These are phyloP conservation scores for Umbelopsis isabellina DNA, from an alignment of 192 early-diverging fungal genomes.

Conservation along the genomic window DNA sequence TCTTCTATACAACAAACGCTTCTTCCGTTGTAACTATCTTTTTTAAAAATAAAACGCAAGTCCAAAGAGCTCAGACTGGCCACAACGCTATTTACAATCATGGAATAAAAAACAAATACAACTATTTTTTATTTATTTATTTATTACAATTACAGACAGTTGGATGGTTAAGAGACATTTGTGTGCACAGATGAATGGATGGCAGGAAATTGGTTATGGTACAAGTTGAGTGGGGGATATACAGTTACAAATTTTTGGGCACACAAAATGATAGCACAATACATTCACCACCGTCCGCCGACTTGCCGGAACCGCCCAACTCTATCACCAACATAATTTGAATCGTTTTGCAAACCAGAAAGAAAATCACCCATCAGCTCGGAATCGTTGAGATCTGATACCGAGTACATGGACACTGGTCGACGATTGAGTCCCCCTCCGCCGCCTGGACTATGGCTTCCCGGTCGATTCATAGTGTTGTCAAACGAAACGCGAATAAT, in stretches of 20 bases:
- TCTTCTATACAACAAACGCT: not conserved
- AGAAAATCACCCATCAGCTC: constrained; percentile 44
- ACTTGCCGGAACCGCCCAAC: constrained; percentile 21
- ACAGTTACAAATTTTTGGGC: not conserved
- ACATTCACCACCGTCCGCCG: constrained; percentile 1
- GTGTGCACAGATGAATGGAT: not conserved
- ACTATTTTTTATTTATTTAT: no score
- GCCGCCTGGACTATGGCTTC: not conserved
- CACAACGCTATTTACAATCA: no score
- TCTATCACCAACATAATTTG: constrained; percentile 37
- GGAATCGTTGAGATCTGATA: not conserved
- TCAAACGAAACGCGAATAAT: constrained; percentile 13
- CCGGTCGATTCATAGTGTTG: not conserved
- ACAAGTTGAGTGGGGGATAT: not conserved
- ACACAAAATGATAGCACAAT: not conserved
- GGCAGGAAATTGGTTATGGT: no score
- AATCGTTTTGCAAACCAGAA: constrained; percentile 33
- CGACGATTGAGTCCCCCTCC: not conserved
- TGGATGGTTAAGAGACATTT: not conserved
- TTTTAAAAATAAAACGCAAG: no score
- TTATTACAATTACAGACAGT: not conserved
- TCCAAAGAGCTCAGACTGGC: no score
- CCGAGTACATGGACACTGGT: constrained; percentile 2
- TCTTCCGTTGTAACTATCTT: no score
- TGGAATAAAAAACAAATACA: no score